Base-by-base conservation (phyloP, 2,329 filamentous ascomycete species). In the Cladophialophora chaetospira region DNA sequence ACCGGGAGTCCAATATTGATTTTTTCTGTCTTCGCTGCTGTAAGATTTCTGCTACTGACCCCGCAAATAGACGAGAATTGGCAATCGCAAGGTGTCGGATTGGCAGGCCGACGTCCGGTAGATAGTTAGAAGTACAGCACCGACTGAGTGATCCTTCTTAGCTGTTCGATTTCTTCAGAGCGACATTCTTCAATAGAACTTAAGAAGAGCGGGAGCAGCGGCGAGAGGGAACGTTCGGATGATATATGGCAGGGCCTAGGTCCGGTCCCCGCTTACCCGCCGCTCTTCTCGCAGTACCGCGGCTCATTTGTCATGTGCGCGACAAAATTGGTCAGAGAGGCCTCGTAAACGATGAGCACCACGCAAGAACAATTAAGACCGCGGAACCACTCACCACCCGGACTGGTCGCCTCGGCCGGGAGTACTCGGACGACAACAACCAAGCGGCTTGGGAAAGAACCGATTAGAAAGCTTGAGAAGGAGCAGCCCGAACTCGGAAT, bases 41-140 rank as follows among this genome's bases (percentile, higher is more conserved):
- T n/a, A n/a, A n/a, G n/a, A n/a, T n/a, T n/a, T n/a, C n/a, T n/a
- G n/a, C n/a, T n/a, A n/a, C n/a, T n/a, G n/a, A n/a, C n/a, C n/a
- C n/a, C n/a, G n/a, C n/a, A n/a, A n/a, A 33, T 6, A 13, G 29
- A 33, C 29, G 29, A 33, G 13, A 33, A 33, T 33, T 8, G 29
- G 8, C 13, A 44, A 44, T 44, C 23, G 21, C n/a, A 28, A 44
- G 9, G 6, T 23, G 47, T 62, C 60, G 57, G 60, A 60, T 62
- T 62, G 60, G 60, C 60, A 62, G 60, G 60, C 60, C 60, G 60
- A 62, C 55, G 21, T 60, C 60, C 60, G 60, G 60, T 62, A 62
- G 51, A 60, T 62, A 62, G 60, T 62, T 62, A 57, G 60, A 57
- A 62, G 35, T 19, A 51, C 38, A 50, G 42, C 33, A 21, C 40